A percentile compares a stretch with the other conserved stretches of the same genome.
Conservation (phyloP, 1,284 basidiomycete genomes). For the Trametes polyzona region DNA sequence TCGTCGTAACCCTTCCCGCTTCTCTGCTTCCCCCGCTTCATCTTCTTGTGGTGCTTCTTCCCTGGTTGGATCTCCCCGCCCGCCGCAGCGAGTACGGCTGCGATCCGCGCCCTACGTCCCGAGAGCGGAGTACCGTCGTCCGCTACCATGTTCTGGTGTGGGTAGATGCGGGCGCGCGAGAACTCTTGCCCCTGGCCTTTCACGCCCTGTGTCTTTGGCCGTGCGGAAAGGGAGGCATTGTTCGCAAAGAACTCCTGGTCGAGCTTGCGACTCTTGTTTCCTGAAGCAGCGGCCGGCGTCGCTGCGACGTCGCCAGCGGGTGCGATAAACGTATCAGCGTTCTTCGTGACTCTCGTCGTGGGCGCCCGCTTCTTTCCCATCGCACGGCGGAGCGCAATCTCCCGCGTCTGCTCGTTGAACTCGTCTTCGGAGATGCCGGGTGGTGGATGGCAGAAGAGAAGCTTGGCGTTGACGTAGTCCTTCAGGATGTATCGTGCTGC, state of each 20-base stretch:
- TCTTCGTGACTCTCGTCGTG: conserved; percentile 80
- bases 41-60: conserved; percentile 92
- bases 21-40: conserved; percentile 83
- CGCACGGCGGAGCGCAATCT: conserved; percentile 60
- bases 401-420: conserved; percentile 82
- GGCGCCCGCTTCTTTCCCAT: conserved; percentile 85
- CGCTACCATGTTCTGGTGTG: conserved; percentile 80
- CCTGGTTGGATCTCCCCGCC: conserved; percentile 47
- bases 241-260: conserved; percentile 87
- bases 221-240: conserved; percentile 51
- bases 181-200: conserved; percentile 62
- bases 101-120: conserved; percentile 50
- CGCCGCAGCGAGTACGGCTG: conserved; percentile 49
- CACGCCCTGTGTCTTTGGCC: conserved; percentile 71
- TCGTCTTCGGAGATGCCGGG: conserved; percentile 67
- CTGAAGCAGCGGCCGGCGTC: conserved; percentile 18
- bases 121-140: conserved; percentile 73
- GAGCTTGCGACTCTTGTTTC: conserved; percentile 65
- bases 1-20: conserved; percentile 91
- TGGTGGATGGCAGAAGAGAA: conserved; percentile 91
- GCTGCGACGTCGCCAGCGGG: conserved; percentile 35
- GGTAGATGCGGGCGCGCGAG: conserved; percentile 67
- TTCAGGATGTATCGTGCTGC: conserved; percentile 94
- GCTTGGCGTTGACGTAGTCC: conserved; percentile 95
- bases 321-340: conserved; percentile 79